phyloP scores from a whole-genome alignment of 2,329 filamentous ascomycete species.

The Sporothrix globosa region DNA sequence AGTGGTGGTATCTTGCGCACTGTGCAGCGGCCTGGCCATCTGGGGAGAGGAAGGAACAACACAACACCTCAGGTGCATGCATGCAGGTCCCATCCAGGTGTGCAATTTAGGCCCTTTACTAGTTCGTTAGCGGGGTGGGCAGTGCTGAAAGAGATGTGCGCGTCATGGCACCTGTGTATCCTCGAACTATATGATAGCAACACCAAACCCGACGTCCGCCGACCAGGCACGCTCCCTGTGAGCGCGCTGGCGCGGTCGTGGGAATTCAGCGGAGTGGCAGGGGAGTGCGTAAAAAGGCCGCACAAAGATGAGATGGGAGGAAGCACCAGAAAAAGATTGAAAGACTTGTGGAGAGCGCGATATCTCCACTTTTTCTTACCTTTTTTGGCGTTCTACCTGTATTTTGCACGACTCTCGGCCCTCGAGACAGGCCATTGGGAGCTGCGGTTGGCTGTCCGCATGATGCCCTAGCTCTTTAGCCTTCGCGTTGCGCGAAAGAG shows the following conservation, averaged over 20 bases:
- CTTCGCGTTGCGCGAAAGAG: slow-evolving; percentile 20
- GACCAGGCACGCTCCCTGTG: no score
- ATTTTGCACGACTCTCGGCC: not conserved
- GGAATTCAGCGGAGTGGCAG: not conserved
- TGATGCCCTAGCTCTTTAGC: slow-evolving; percentile 32
- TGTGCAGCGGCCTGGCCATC: not conserved
- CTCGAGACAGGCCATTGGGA: slow-evolving; percentile 24
- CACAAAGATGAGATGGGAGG: not conserved
- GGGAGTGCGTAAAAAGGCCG: not conserved
- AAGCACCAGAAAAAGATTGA: not conserved
- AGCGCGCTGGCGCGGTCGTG: not conserved
- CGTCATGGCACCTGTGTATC: not conserved
- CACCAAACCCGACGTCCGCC: no score
- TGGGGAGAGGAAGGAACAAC: slow-evolving; percentile 14
- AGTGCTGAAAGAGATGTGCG: slow-evolving; percentile 15
- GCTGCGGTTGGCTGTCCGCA: slow-evolving; percentile 32
- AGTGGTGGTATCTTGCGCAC: not conserved
- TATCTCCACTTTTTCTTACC: not conserved
- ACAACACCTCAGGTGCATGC: not conserved
- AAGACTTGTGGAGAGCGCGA: slow-evolving; percentile 2
- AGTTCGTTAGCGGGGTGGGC: slow-evolving; percentile 20
- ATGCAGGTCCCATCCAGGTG: slow-evolving; percentile 18
- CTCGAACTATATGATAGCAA: not conserved
- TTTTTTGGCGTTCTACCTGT: not conserved
- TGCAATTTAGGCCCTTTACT: slow-evolving; percentile 6